phyloP scores from a whole-genome alignment of 139 green algal species.

The Auxenochlorella pyrenoidosa region DNA sequence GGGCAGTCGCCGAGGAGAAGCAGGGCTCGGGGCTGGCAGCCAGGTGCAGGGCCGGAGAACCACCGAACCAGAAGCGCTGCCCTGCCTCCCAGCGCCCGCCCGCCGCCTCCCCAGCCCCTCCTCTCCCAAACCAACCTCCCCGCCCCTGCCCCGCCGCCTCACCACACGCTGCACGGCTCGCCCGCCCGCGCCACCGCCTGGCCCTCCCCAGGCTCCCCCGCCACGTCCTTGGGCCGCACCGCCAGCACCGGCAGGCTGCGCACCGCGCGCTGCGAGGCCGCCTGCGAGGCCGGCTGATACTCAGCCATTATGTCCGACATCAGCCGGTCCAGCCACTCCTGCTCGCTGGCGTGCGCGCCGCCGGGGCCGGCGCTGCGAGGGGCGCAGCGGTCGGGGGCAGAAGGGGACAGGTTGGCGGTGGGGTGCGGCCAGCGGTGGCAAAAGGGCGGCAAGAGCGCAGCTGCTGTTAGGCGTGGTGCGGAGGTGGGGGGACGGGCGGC shows the following conservation, averaged over 20 bases:
- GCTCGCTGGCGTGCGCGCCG: background rate
- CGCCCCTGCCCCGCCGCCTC: background rate
- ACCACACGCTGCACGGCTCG: conserved; percentile 54
- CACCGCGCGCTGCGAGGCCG: conserved; percentile 19
- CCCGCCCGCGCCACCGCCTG: conserved; percentile 34
- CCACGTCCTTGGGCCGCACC: conserved; percentile 28
- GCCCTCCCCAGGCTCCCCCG: conserved; percentile 27
- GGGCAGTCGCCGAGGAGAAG: too few relatives aligned
- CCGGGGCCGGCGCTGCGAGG: background rate
- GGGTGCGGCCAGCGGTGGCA: too few relatives aligned
- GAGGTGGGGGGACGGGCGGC: too few relatives aligned
- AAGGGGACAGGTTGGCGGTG: too few relatives aligned
- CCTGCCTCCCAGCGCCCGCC: too few relatives aligned
- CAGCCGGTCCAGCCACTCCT: conserved; percentile 45
- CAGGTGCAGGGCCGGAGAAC: too few relatives aligned
- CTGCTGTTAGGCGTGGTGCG: too few relatives aligned
- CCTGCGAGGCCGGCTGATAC: conserved; percentile 30
- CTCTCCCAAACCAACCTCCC: background rate
- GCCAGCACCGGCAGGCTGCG: conserved; percentile 20
- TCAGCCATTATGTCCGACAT: conserved; percentile 42
- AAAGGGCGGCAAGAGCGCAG: too few relatives aligned
- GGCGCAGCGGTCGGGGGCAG: too few relatives aligned
- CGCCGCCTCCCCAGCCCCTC: background rate
- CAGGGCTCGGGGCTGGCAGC: too few relatives aligned
- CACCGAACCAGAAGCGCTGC: too few relatives aligned